phyloP scores from a whole-genome alignment of 2,329 filamentous ascomycete species.

The Penicillium sp. region DNA sequence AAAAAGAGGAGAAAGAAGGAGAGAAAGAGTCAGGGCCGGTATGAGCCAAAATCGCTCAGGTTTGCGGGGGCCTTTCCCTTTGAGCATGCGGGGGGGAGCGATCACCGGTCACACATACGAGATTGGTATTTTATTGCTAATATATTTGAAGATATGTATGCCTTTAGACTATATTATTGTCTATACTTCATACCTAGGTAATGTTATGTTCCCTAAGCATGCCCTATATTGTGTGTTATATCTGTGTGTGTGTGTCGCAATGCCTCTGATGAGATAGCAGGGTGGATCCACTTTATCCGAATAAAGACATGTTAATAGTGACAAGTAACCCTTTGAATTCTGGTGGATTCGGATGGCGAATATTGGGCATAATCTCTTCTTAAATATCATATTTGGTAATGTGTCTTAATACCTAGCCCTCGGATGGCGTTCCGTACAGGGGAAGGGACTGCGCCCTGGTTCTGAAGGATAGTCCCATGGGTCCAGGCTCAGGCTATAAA shows the following conservation, averaged over 20 bases:
- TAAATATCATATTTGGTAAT: not conserved
- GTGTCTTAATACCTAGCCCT: not conserved
- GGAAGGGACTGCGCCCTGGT: slow-evolving; percentile 8
- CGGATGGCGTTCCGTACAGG: slow-evolving; percentile 15
- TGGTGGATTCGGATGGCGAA: not conserved
- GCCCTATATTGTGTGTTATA: not conserved
- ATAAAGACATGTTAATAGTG: not conserved
- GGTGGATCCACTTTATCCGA: not conserved
- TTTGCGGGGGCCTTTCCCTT: slow-evolving; percentile 28
- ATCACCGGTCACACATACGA: slow-evolving; percentile 16
- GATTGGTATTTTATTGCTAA: slow-evolving; percentile 6
- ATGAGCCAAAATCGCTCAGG: slow-evolving; percentile 28
- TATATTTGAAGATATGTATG: not conserved
- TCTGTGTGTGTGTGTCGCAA: not conserved
- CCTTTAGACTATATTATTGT: not conserved
- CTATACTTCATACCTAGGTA: not conserved
- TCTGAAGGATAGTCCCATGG: slow-evolving; percentile 10
- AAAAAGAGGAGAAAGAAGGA: slow-evolving; percentile 19
- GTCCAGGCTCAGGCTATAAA: not conserved
- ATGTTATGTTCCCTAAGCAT: not conserved
- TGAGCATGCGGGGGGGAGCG: slow-evolving; percentile 29
- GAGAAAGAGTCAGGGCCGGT: slow-evolving; percentile 22
- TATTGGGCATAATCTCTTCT: not conserved
- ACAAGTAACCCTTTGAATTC: too few relatives aligned
- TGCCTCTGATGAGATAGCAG: not conserved